Base-by-base conservation (phyloP, 371 early-diverging fungal species). In the Blastocladiella emersonii region DNA sequence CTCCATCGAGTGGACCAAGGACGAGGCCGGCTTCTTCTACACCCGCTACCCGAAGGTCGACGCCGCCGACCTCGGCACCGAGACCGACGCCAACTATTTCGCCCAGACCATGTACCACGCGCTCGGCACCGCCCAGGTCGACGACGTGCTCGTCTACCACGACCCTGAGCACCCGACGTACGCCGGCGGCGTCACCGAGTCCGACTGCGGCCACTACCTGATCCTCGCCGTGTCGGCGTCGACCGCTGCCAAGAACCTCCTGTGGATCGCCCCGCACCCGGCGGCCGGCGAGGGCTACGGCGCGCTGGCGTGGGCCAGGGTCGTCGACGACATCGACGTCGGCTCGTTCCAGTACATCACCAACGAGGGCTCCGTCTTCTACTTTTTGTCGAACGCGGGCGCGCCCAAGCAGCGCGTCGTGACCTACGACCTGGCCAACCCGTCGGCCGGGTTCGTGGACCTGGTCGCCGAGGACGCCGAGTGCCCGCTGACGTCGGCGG, bases 21-120 rank as follows among this genome's bases (percentile, higher is more conserved):
- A 85, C 63, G 83, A 87, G 32, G 70, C 67, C 59, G 86, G 86
- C 0, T 79, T 80, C 66, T 82, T 83, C 60, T 85, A 85, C 69
- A 67, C 61, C 27, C 73, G 69, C 39, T 76, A 73, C 43, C 72
- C 70, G n/a, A 61, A 68, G 36, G 71, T 72, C 36, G 64, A 71
- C 21, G 61, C 60, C 17, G 77, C 72, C 60, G 79, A 78, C 61
- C 76, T 76, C 3, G 87, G 87, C 37, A 83, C 82, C 1, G 86
- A 85, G 66, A 87, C 84, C 6, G 78, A 74, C 32, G 30, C 64
- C 62, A 80, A 77, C 67, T 60, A 66, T 12, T 39, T 65, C 63
- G 64, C 55, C 73, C 45, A 59, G 44, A 17, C 30, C 41, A 74
- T 59, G 65, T 83, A 79, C 65, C 83, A 81, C 66, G 66, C 62